Evolutionary conservation across 495 filamentous ascomycete genomes (phyloP).

Genomic region (Aspergillus diversus): DNA sequence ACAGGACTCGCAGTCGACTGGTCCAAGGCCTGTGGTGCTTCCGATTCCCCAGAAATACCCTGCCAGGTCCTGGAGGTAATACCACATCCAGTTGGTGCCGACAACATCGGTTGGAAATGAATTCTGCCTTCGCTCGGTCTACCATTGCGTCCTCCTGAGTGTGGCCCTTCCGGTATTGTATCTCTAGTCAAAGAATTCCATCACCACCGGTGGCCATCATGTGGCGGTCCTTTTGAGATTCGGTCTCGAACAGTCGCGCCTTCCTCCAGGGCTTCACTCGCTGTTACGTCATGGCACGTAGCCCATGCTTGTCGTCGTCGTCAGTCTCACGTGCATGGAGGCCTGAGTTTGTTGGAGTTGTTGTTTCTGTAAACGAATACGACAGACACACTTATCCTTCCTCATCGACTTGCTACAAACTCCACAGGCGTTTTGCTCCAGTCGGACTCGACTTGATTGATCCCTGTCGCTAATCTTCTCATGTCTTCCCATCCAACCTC

Average conservation of each 20-base stretch:
- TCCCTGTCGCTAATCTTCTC: too few species aligned
- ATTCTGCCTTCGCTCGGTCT: not conserved
- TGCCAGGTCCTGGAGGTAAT: not conserved
- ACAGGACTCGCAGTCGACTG: slow-evolving; percentile 1
- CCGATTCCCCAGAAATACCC: not conserved
- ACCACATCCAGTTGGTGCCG: not conserved
- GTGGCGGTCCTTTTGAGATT: too few species aligned
- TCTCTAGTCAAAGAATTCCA: too few species aligned
- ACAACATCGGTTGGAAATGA: not conserved
- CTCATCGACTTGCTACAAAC: too few species aligned
- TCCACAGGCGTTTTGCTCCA: too few species aligned
- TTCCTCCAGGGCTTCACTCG: not conserved
- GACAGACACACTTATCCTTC: too few species aligned
- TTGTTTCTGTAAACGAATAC: too few species aligned
- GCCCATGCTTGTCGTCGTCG: not conserved
- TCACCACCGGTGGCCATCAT: too few species aligned
- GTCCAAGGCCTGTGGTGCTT: slow-evolving; percentile 10
- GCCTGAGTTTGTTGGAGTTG: too few species aligned
- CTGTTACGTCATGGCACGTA: not conserved
- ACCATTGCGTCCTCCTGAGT: not conserved
- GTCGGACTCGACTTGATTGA: too few species aligned
- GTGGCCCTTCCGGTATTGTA: too few species aligned
- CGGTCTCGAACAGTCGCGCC: not conserved
- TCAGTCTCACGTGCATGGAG: not conserved
- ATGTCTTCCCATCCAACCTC: too few species aligned